Conservation (phyloP, 352 stramenopile species). For the Phytopythium delawarense region DNA sequence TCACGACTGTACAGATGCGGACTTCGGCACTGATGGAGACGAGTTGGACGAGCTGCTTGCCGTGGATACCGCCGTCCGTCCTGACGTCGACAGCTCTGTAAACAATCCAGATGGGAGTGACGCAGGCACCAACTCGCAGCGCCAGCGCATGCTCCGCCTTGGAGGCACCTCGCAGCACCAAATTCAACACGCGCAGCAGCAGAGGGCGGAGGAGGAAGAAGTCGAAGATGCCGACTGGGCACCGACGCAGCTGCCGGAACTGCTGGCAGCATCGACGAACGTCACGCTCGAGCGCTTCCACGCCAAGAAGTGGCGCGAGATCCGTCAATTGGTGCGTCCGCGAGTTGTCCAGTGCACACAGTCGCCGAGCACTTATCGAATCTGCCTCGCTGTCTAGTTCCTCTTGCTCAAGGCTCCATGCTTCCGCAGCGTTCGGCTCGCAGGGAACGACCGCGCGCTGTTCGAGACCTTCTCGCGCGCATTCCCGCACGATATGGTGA, state of each 20-base stretch:
- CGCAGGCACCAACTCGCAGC: not conserved
- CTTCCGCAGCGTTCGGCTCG: slow-evolving; percentile 48
- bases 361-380: slow-evolving; percentile 4
- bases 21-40: not conserved
- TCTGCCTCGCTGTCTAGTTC: slow-evolving; percentile 14
- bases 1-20: not conserved
- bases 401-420: slow-evolving; percentile 31
- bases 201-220: slow-evolving; percentile 10
- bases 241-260: slow-evolving; percentile 13
- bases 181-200: slow-evolving; percentile 7
- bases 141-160: slow-evolving; percentile 7
- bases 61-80: not conserved
- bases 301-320: slow-evolving; percentile 57
- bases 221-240: slow-evolving; percentile 15
- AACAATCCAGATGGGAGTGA: not conserved
- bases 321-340: slow-evolving; percentile 35
- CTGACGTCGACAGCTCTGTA: not conserved
- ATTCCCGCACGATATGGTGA: slow-evolving; percentile 62
- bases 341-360: not conserved
- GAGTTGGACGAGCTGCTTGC: not conserved
- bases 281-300: slow-evolving; percentile 61
- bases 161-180: slow-evolving; percentile 11
- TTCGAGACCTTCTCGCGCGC: slow-evolving; percentile 70
- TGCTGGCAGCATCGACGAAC: slow-evolving; percentile 19
- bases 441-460: slow-evolving; percentile 52